A percentile compares a stretch with the other conserved stretches of the same genome.
These are phyloP conservation scores for Fusarium nodosum DNA, from an alignment of 2,329 filamentous ascomycete genomes.

Conservation along the genomic window DNA sequence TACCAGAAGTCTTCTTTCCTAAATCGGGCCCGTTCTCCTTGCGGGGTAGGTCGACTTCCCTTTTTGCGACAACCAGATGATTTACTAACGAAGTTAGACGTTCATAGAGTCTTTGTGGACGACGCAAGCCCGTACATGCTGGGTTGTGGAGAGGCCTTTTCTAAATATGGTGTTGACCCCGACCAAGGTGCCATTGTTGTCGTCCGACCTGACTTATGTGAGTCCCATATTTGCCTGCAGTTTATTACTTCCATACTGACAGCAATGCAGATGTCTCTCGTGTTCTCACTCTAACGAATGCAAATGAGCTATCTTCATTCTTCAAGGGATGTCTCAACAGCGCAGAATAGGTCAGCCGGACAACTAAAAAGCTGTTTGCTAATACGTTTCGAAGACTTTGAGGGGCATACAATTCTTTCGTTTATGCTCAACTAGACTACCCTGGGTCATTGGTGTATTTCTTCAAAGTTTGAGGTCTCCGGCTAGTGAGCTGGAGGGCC, in stretches of 20 bases:
- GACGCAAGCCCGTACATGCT: conserved; percentile 30
- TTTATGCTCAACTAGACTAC: neutral
- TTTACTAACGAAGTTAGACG: conserved; percentile 9
- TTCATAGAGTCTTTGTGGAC: conserved; percentile 38
- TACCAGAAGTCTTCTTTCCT: conserved; percentile 37
- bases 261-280: conserved; percentile 10
- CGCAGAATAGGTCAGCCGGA: neutral
- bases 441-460: no score
- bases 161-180: conserved; percentile 29
- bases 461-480: no score
- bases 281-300: neutral
- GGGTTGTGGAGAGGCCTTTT: conserved; percentile 22
- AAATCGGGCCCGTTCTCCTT: conserved; percentile 18
- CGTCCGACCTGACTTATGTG: conserved; percentile 43
- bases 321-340: conserved; percentile 16
- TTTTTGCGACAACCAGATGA: fast-evolving
- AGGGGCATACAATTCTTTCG: neutral
- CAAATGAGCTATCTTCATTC: neutral
- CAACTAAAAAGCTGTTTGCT: no score
- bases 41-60: neutral
- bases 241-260: neutral
- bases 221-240: neutral
- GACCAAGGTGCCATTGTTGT: conserved; percentile 28
- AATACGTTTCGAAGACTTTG: no score
- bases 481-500: no score